Base-by-base conservation (phyloP, 208 protist genomes). In the Wallacemonas rigidus region DNA sequence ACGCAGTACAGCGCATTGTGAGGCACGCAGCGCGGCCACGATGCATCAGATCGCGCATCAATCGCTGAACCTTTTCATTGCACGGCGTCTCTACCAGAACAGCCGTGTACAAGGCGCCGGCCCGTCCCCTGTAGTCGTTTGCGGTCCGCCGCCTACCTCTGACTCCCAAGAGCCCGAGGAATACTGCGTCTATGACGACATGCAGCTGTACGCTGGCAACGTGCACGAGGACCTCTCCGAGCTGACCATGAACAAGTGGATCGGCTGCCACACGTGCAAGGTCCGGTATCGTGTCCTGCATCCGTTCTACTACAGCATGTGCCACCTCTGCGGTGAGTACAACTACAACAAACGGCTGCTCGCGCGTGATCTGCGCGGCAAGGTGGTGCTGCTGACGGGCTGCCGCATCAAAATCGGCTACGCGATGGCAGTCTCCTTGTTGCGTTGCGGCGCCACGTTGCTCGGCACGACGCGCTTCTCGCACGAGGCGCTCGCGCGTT, bases 291-390 rank as follows among this genome's bases (percentile, higher is more conserved):
- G 81, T 40, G 73, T 86, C 26, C 86, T 99, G 11, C 98, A 99
- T 77, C 91, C 90, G 39, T 99, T 98, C 79, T 99, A 99, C 89
- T 95, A 99, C 82, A 90, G 87, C 76, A 85, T 99, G 77, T 99
- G 98, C 80, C 93, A 96, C 56, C 75, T 92, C 17, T 99, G 97
- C 75, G 97, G 94, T 11, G 88, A 91, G 71, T 96, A 98, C 73
- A 99, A 99, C 84, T 99, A 94, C 75, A 89, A 89, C 61, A 98
- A 98, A 83, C 93, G 97, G 8, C 85, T 93, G 39, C 72, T 97
- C 72, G 91, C 84, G 3, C 81, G 89, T 7, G 96, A 99, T 71
- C 80, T 99, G 67, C 81, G 80, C 2, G 97, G 95, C 2, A 92
- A 95, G 50, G 85, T 93, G 44, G 94, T 98, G 56, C 84, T 99